A percentile compares a stretch with the other conserved stretches of the same genome.
These are phyloP conservation scores for Aspergillus haitiensis DNA, from an alignment of 495 filamentous ascomycete genomes.

Conservation along the genomic window DNA sequence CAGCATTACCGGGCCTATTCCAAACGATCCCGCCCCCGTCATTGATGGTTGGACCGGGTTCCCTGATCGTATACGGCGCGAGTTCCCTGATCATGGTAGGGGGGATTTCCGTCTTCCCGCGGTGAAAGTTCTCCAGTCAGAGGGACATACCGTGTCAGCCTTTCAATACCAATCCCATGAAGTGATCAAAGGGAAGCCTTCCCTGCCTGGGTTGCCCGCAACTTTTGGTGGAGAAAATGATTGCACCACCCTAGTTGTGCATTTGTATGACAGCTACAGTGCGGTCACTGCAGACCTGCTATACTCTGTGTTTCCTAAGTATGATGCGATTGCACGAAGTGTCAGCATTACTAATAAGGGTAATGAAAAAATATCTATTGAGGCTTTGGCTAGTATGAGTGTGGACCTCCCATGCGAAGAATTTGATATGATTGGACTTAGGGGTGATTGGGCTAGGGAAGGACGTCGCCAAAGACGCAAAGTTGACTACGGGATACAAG, in stretches of 20 bases:
- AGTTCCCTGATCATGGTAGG: constrained; percentile 56
- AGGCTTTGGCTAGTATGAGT: constrained; percentile 53
- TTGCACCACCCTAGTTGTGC: constrained; percentile 52
- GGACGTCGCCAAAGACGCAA: constrained; percentile 39
- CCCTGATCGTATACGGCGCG: constrained; percentile 49
- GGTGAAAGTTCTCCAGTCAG: constrained; percentile 49
- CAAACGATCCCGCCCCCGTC: constrained; percentile 37
- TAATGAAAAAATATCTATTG: constrained; percentile 42
- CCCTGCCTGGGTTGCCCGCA: constrained; percentile 48
- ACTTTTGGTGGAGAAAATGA: constrained; percentile 50
- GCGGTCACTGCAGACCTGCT: constrained; percentile 49
- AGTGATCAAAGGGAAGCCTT: constrained; percentile 46
- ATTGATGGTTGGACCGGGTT: constrained; percentile 49
- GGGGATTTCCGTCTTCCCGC: constrained; percentile 57
- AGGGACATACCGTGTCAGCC: constrained; percentile 52
- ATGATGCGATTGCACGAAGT: constrained; percentile 54
- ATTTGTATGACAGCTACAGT: constrained; percentile 52
- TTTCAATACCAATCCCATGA: constrained; percentile 49
- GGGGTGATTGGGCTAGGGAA: constrained; percentile 56
- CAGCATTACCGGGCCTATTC: constrained; percentile 36
- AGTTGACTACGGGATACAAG: constrained; percentile 38
- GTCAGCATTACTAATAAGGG: constrained; percentile 54
- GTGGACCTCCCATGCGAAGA: constrained; percentile 54
- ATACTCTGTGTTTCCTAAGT: constrained; percentile 55
- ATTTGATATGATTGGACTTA: constrained; percentile 53